A percentile compares a stretch with the other conserved stretches of the same genome.
These are phyloP conservation scores for Coelastrella sp. DNA, from an alignment of 139 green algal genomes.

Conservation along the genomic window DNA sequence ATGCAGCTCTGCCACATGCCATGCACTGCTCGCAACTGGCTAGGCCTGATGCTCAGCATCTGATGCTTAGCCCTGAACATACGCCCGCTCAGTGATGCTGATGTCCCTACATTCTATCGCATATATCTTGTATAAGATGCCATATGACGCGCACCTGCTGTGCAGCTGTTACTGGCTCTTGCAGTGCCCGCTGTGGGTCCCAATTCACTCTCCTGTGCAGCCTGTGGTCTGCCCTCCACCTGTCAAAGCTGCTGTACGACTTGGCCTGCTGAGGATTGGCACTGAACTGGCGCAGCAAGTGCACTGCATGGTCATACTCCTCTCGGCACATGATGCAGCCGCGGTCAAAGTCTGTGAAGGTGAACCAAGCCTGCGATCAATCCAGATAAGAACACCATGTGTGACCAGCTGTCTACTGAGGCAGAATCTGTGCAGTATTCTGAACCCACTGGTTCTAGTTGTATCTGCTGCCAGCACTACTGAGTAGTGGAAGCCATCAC, in stretches of 20 bases:
- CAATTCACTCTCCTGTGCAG: constrained; percentile 36
- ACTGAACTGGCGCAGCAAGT: constrained; percentile 16
- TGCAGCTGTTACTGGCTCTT: constrained; percentile 34
- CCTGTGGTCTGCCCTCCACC: constrained; percentile 19
- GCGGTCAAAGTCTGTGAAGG: constrained; percentile 29
- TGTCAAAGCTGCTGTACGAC: constrained; percentile 39
- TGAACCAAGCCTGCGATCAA: constrained; percentile 40
- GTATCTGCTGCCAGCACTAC: too few species aligned
- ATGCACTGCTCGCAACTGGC: too few species aligned
- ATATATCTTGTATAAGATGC: neutral
- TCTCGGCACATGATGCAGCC: constrained; percentile 26
- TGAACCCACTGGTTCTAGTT: too few species aligned
- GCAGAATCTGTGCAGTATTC: too few species aligned
- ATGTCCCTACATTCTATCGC: neutral
- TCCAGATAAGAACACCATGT: neutral
- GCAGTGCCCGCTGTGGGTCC: constrained; percentile 32
- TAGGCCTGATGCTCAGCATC: too few species aligned
- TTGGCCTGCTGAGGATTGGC: constrained; percentile 35
- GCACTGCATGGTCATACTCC: constrained; percentile 27
- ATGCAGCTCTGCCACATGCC: too few species aligned
- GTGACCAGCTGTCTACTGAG: neutral
- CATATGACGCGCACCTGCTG: neutral
- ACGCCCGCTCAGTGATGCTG: neutral
- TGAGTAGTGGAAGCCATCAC: too few species aligned
- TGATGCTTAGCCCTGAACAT: neutral